Evolutionary conservation across 1,284 basidiomycete species (phyloP).

Genomic region (Xerocomus nothofagi): DNA sequence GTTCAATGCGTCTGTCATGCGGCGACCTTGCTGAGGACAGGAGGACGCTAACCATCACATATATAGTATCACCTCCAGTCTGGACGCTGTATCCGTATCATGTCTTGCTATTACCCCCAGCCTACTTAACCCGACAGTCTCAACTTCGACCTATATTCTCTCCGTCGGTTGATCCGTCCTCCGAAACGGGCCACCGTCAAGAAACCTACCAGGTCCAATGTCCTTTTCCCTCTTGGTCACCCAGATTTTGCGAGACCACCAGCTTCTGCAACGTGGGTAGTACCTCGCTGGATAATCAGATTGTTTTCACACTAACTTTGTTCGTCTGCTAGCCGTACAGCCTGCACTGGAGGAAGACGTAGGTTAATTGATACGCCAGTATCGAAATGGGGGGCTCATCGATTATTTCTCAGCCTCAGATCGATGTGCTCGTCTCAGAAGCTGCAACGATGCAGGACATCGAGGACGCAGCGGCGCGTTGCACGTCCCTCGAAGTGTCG

Average conservation of each 20-base stretch:
- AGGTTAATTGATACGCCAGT: background rate
- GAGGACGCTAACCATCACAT: background rate
- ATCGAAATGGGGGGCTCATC: background rate
- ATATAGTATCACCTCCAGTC: background rate
- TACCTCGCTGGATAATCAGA: background rate
- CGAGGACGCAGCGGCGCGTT: background rate
- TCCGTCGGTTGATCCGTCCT: background rate
- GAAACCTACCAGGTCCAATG: background rate
- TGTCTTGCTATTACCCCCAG: background rate
- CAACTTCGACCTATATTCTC: background rate
- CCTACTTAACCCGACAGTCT: background rate
- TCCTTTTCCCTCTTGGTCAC: background rate
- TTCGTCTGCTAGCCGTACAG: background rate
- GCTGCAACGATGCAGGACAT: conserved; percentile 15
- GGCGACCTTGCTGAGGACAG: background rate
- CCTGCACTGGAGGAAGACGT: background rate
- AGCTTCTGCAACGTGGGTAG: background rate
- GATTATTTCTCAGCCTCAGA: conserved; percentile 2
- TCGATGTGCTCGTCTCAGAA: conserved; percentile 2
- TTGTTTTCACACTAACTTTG: background rate
- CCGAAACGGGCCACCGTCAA: background rate
- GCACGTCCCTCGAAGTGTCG: conserved; percentile 1
- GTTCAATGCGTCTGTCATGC: background rate
- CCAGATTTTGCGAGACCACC: background rate
- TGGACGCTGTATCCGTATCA: too few relatives aligned